A percentile compares a stretch with the other conserved stretches of the same genome.
phyloP scores from a whole-genome alignment of 768 basidiomycete genomes.

The Phanerochaete carnosa region DNA sequence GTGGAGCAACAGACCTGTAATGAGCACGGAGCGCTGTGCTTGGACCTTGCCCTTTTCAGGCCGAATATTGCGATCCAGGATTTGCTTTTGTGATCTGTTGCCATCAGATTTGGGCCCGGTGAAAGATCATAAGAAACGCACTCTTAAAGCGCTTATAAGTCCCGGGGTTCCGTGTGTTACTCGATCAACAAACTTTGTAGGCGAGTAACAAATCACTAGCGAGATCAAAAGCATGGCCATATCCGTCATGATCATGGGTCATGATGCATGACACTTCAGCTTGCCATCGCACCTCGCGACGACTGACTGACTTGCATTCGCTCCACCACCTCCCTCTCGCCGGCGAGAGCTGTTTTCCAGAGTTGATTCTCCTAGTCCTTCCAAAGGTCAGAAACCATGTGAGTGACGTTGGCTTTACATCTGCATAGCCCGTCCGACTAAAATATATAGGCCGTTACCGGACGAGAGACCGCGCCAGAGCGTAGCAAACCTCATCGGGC shows the following conservation, averaged over 20 bases:
- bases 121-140: not conserved
- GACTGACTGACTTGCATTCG: not conserved
- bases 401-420: not conserved
- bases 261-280: not conserved
- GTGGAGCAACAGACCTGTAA: too few species aligned
- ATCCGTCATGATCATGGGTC: not conserved
- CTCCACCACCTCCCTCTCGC: slow-evolving; percentile 12
- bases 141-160: not conserved
- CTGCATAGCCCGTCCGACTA: not conserved
- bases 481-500: slow-evolving; percentile 88
- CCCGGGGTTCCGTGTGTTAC: not conserved
- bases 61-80: too few species aligned
- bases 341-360: slow-evolving; percentile 11
- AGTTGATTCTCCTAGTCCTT: not conserved
- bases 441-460: slow-evolving; percentile 66
- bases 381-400: not conserved
- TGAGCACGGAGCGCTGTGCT: too few species aligned
- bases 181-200: not conserved
- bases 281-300: slow-evolving; percentile 4
- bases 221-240: not conserved
- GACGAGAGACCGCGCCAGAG: slow-evolving; percentile 86
- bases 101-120: too few species aligned
- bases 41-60: too few species aligned
- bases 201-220: not conserved
- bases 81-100: too few species aligned